Evolutionary conservation across 768 basidiomycete species (phyloP).

Genomic region (Agrocybe pediades): DNA sequence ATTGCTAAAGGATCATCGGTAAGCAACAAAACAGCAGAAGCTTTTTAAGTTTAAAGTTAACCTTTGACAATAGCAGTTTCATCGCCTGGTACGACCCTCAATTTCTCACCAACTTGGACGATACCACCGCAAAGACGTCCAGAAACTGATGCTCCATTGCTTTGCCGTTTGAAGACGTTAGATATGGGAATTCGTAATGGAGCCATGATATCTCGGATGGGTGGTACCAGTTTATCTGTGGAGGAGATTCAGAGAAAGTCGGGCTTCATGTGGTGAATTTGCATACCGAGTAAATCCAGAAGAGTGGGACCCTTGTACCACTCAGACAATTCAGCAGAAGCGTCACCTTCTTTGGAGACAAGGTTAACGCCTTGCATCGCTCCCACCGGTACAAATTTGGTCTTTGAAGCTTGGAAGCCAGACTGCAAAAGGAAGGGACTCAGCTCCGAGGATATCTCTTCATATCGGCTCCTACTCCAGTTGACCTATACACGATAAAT

Average conservation of each 20-base stretch:
- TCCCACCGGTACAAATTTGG: slow-evolving; percentile 84
- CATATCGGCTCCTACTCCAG: slow-evolving; percentile 83
- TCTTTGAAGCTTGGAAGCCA: slow-evolving; percentile 81
- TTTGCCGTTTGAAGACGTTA: slow-evolving; percentile 92
- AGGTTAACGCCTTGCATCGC: slow-evolving; percentile 92
- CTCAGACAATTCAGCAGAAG: slow-evolving; percentile 44
- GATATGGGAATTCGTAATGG: slow-evolving; percentile 88
- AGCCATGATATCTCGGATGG: slow-evolving; percentile 70
- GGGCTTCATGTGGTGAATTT: background rate
- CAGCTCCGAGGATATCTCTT: slow-evolving; percentile 76
- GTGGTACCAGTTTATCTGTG: slow-evolving; percentile 78
- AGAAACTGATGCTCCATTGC: slow-evolving; percentile 74
- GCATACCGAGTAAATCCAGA: slow-evolving; percentile 76
- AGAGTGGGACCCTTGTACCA: slow-evolving; percentile 93
- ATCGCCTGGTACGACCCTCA: slow-evolving; percentile 90
- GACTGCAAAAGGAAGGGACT: slow-evolving; percentile 84
- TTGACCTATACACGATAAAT: slow-evolving; percentile 59
- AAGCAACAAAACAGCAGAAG: background rate
- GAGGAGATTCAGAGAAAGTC: background rate
- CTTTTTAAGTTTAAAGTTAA: slow-evolving; percentile 25
- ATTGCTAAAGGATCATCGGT: slow-evolving; percentile 57
- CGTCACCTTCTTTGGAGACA: slow-evolving; percentile 47
- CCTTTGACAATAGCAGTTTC: slow-evolving; percentile 82
- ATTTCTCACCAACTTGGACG: slow-evolving; percentile 87
- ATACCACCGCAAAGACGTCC: slow-evolving; percentile 88